These are phyloP conservation scores for Isatis tinctoria DNA, from an alignment of 345 rosid species.

Conservation along the genomic window DNA sequence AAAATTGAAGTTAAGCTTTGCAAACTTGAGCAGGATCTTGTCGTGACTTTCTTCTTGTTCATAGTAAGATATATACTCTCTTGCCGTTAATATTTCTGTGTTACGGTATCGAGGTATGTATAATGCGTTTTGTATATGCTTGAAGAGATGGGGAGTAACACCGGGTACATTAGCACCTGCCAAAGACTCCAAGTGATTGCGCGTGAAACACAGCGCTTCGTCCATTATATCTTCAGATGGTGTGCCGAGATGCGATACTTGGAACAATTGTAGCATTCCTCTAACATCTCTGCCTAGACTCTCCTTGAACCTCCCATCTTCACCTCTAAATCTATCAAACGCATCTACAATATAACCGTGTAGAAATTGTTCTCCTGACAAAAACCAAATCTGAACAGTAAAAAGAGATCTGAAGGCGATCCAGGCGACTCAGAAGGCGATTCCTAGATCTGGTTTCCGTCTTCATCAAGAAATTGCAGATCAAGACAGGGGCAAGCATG, in stretches of 20 bases:
- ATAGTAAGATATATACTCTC: slow-evolving; percentile 22
- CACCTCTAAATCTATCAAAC: slow-evolving; percentile 9
- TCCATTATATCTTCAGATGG: slow-evolving; percentile 15
- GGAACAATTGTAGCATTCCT: slow-evolving; percentile 8
- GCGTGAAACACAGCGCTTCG: neutral
- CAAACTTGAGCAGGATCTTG: neutral
- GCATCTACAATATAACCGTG: neutral
- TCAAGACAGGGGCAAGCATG: too few relatives aligned
- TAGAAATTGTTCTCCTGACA: too few relatives aligned
- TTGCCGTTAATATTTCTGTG: neutral
- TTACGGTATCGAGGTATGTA: neutral
- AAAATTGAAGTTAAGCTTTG: slow-evolving; percentile 14
- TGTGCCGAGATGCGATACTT: slow-evolving; percentile 9
- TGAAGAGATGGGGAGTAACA: neutral
- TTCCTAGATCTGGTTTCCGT: too few relatives aligned
- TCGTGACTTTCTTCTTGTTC: slow-evolving; percentile 10
- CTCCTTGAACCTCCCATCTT: slow-evolving; percentile 17
- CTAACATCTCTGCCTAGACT: neutral
- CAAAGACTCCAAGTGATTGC: neutral
- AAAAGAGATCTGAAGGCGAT: too few relatives aligned
- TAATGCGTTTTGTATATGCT: neutral
- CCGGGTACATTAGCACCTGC: neutral
- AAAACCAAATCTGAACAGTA: too few relatives aligned
- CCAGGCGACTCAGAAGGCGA: too few relatives aligned
- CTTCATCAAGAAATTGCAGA: too few relatives aligned